phyloP scores from a whole-genome alignment of 2,329 filamentous ascomycete species.

The Calcarisporium arbuscula region DNA sequence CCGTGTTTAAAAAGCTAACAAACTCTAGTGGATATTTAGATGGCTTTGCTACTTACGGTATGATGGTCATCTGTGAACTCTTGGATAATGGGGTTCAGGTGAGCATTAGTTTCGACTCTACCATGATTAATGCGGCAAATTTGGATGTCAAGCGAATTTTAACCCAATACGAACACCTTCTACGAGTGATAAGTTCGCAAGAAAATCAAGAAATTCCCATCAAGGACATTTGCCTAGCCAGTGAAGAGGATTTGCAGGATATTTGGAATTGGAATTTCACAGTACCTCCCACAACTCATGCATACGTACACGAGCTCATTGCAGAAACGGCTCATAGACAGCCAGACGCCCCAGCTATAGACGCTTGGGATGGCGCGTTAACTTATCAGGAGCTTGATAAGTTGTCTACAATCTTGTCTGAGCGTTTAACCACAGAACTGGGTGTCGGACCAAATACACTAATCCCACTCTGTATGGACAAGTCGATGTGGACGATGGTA shows the following conservation, averaged over 20 bases:
- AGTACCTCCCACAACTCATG: slow-evolving; percentile 8
- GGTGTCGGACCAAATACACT: slow-evolving; percentile 16
- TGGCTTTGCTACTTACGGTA: no score
- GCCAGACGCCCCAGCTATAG: slow-evolving; percentile 11
- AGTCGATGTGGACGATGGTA: slow-evolving; percentile 23
- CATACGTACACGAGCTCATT: slow-evolving; percentile 9
- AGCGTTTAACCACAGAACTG: neutral
- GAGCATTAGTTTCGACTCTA: no score
- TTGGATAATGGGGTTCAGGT: no score
- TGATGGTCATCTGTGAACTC: no score
- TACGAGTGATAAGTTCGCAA: no score
- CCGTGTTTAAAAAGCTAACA: no score
- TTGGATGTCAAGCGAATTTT: no score
- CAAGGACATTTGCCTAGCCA: neutral
- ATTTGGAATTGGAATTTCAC: slow-evolving; percentile 14
- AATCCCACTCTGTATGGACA: slow-evolving; percentile 25
- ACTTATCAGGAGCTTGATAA: slow-evolving; percentile 13
- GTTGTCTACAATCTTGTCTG: slow-evolving; percentile 5
- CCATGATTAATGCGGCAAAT: no score
- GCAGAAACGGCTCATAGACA: slow-evolving; percentile 3
- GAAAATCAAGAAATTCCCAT: no score
- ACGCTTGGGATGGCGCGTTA: slow-evolving; percentile 18
- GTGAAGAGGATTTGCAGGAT: neutral
- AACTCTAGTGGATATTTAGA: no score
- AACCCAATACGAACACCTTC: no score